Conservation (phyloP, 2,329 filamentous ascomycete genomes). For the Alternaria sp. region DNA sequence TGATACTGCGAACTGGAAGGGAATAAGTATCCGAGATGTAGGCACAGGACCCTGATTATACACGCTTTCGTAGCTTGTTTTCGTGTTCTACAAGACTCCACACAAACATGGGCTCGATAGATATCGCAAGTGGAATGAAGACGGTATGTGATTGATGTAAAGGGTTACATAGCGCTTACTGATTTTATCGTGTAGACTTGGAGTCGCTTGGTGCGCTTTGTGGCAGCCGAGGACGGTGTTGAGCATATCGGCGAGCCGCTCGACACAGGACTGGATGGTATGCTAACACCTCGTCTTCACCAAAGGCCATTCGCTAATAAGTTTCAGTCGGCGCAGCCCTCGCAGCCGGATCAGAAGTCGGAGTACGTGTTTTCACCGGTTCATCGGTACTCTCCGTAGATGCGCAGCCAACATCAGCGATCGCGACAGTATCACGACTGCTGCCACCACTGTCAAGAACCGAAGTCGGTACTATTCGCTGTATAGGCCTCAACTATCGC, state of each 20-base stretch:
- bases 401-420: constrained; percentile 12
- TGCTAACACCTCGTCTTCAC: neutral
- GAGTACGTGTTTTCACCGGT: constrained; percentile 20
- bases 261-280: constrained; percentile 23
- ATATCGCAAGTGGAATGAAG: neutral
- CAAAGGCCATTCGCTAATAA: neutral
- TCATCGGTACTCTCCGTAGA: constrained; percentile 14
- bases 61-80: neutral
- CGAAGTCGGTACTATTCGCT: constrained; percentile 56
- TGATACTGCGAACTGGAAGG: neutral
- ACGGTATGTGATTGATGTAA: constrained; percentile 1
- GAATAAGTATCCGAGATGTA: neutral
- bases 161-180: neutral
- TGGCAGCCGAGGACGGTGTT: constrained; percentile 23
- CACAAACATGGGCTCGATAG: constrained; percentile 7
- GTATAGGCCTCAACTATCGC: constrained; percentile 56
- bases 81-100: neutral
- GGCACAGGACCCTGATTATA: neutral
- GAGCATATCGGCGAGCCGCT: constrained; percentile 27
- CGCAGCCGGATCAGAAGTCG: constrained; percentile 11
- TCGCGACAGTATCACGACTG: constrained; percentile 19
- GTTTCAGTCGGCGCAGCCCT: constrained; percentile 15
- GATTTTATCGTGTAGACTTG: constrained; percentile 8
- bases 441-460: constrained; percentile 48
- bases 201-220: constrained; percentile 25